Percentiles rank a stretch among this genome's conserved stretches.
Conservation (phyloP, 768 basidiomycete genomes). For the Mycena galopus region DNA sequence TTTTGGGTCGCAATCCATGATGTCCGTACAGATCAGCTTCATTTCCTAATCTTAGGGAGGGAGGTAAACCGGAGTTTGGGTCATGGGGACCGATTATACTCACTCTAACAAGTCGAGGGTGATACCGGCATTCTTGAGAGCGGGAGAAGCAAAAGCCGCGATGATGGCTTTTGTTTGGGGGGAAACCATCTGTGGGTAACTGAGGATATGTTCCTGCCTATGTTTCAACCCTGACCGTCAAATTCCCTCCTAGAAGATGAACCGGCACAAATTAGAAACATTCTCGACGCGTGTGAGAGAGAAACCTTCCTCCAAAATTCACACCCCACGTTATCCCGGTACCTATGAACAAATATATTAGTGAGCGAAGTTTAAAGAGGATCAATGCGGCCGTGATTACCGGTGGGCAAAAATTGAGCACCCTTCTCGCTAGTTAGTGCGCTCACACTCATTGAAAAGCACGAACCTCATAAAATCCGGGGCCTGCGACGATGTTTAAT, state of each 20-base stretch:
- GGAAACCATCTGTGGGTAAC: constrained; percentile 47
- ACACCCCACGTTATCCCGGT: constrained; percentile 77
- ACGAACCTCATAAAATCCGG: constrained; percentile 71
- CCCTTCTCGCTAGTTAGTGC: no score
- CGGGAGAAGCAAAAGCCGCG: constrained; percentile 59
- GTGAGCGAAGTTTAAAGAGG: not conserved
- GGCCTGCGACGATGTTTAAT: constrained; percentile 69
- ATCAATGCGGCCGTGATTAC: constrained; percentile 43
- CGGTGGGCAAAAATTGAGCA: constrained; percentile 63
- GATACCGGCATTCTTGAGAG: constrained; percentile 56
- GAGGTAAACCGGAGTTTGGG: not conserved
- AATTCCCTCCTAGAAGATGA: constrained; percentile 48
- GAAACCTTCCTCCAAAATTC: constrained; percentile 64
- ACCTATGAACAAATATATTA: constrained; percentile 52
- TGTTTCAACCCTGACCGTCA: constrained; percentile 48
- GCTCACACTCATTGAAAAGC: no score
- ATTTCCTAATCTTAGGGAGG: constrained; percentile 63
- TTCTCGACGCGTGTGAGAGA: not conserved
- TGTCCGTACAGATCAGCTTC: constrained; percentile 68
- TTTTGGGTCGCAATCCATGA: constrained; percentile 56
- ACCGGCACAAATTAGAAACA: not conserved
- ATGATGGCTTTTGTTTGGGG: constrained; percentile 62
- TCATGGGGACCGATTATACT: not conserved
- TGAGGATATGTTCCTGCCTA: not conserved
- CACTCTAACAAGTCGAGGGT: constrained; percentile 68